Evolutionary conservation across 2,329 filamentous ascomycete genomes (phyloP), one percentile per base, ranked within the genome.

Genomic region (Ploettnerulaceae sp.): DNA sequence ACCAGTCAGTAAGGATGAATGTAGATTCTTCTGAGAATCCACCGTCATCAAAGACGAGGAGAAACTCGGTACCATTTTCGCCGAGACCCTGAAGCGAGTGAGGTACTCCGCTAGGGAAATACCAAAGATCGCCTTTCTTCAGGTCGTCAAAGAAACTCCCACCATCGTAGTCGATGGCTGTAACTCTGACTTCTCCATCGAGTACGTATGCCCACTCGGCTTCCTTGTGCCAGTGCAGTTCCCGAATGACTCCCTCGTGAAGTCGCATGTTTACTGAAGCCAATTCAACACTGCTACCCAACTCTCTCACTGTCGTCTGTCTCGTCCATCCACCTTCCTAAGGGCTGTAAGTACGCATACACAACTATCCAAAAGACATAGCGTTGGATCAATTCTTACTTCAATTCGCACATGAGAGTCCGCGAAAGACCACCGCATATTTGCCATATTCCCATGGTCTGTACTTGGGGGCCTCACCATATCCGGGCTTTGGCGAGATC

Each of bases 191-290:
- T 49, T 75, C 72, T 47, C 84, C 84, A 44, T 82, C 77, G 1
- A 88, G 75, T 3, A 89, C 80, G 52, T 85, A 88, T 0, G 82
- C 84, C 84, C 84, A 89, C 60, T 89, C 84, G 28, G 83, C 83
- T 64, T 87, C 81, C 58, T 84, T 86, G 69, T 89, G 85, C 84
- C 85, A 89, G 61, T 89, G 84, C 7, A 89, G 72, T 63, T 89
- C 85, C 21, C 85, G 82, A 56, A 86, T 86, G 29, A 83, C 84
- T 32, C 83, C 83, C 52, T 78, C 67, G 22, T 82, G 83, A 2
- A 89, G 77, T n/a, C 84, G 78, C 85, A 89, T 89, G 62, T 89
- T 87, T 48, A 88, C 85, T 32, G 80, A 78, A 2, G 85, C 85
- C 18, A 89, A 72, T 62, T 88, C 81, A 20, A 78, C 71, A 58